Conservation (phyloP, 495 filamentous ascomycete genomes). For the Choiromyces venosus region DNA sequence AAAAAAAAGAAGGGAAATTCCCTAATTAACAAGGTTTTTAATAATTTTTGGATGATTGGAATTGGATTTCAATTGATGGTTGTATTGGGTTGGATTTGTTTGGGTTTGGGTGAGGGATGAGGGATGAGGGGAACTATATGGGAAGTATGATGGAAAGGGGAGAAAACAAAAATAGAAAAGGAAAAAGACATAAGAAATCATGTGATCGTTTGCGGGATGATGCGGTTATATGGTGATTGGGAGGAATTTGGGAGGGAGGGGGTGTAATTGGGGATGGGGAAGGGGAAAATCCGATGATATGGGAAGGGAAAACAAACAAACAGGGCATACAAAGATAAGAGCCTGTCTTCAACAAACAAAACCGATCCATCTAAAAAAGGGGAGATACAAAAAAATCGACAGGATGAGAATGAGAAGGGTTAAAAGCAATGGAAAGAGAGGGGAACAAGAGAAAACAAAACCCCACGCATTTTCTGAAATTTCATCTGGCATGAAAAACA, state of each 20-base stretch:
- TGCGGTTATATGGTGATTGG: slow-evolving; percentile 16
- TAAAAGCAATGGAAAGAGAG: slow-evolving; percentile 31
- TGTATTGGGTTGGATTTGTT: background rate
- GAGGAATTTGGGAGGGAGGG: slow-evolving; percentile 26
- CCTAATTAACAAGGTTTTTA: background rate
- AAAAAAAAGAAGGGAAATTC: background rate
- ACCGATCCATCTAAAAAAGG: slow-evolving; percentile 35
- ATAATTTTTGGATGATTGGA: slow-evolving; percentile 3
- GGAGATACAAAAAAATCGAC: slow-evolving; percentile 2
- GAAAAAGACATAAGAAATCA: slow-evolving; percentile 32
- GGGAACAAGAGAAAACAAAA: slow-evolving; percentile 28
- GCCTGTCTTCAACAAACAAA: slow-evolving; percentile 33
- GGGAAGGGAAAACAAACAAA: slow-evolving; percentile 29
- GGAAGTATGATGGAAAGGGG: background rate
- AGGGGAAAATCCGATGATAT: slow-evolving; percentile 26
- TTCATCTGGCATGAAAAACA: slow-evolving; percentile 31
- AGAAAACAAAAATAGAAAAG: no score
- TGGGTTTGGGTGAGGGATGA: background rate
- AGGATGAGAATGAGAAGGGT: background rate
- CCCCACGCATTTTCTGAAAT: slow-evolving; percentile 15
- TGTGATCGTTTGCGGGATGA: slow-evolving; percentile 27
- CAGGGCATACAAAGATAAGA: slow-evolving; percentile 34
- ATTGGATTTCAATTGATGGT: background rate
- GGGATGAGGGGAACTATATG: background rate
- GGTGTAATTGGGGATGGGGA: slow-evolving; percentile 24